Conservation (phyloP, 2,329 filamentous ascomycete genomes). For the Diaporthe caulivora region DNA sequence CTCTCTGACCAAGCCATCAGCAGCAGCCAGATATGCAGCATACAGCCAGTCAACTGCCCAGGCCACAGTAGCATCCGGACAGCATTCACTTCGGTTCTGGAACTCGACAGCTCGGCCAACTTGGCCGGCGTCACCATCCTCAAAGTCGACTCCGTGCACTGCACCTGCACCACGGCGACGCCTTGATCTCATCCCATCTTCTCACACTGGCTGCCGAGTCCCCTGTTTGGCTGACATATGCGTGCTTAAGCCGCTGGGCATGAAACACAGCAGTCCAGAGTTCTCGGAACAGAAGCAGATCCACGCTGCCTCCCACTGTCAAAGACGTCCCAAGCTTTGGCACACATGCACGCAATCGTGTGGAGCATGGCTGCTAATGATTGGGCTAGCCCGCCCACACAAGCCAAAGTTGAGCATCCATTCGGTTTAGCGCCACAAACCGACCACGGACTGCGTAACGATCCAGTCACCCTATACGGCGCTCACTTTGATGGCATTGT, state of each 20-base stretch:
- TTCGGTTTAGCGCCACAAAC: slow-evolving; percentile 26
- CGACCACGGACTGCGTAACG: slow-evolving; percentile 12
- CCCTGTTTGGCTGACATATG: slow-evolving; percentile 6
- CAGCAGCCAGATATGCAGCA: slow-evolving; percentile 17
- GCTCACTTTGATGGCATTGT: neutral
- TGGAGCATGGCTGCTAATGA: slow-evolving; percentile 23
- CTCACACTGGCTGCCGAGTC: neutral
- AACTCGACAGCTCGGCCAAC: slow-evolving; percentile 21
- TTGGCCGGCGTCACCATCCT: slow-evolving; percentile 14
- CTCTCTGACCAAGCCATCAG: neutral
- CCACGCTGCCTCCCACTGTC: slow-evolving; percentile 5
- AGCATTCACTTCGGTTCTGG: slow-evolving; percentile 22
- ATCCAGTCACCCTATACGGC: slow-evolving; percentile 1
- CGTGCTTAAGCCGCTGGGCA: neutral
- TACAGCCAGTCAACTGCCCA: slow-evolving; percentile 1
- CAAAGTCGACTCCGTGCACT: neutral
- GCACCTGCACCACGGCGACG: neutral
- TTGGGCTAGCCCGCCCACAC: slow-evolving; percentile 10
- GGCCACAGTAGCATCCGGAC: slow-evolving; percentile 5
- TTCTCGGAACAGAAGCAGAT: slow-evolving; percentile 6
- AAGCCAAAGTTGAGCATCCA: slow-evolving; percentile 24
- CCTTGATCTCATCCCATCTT: slow-evolving; percentile 29
- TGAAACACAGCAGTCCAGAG: slow-evolving; percentile 13
- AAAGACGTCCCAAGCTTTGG: neutral
- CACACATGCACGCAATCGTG: slow-evolving; percentile 14